Evolutionary conservation across 495 filamentous ascomycete species (phyloP).

Genomic region (Cenococcum geophilum): DNA sequence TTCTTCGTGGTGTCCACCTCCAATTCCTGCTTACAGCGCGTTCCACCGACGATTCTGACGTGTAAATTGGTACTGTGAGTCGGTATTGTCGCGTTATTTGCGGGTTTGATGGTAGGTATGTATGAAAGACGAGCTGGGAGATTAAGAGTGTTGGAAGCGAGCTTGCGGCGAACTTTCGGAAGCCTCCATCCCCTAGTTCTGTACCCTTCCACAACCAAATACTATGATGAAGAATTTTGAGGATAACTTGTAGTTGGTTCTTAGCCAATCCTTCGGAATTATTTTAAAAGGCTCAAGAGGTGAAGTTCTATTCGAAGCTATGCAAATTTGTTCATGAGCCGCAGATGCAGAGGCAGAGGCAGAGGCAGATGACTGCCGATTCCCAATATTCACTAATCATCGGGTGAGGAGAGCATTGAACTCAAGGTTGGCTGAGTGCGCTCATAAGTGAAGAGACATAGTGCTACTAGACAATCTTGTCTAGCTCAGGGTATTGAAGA

Average conservation of each 20-base stretch:
- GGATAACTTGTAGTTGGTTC: not conserved
- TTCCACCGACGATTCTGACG: conserved; percentile 3
- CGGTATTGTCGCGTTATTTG: not conserved
- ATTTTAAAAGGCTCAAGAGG: not conserved
- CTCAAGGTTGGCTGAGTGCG: too few species aligned
- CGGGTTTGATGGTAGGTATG: not conserved
- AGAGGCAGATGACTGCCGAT: not conserved
- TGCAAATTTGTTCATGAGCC: not conserved
- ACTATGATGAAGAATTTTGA: not conserved
- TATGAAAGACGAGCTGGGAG: not conserved
- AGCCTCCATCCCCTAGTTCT: not conserved
- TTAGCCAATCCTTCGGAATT: not conserved
- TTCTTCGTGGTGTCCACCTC: not conserved
- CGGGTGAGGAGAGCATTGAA: too few species aligned
- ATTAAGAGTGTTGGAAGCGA: not conserved
- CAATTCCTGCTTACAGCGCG: not conserved
- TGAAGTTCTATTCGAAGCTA: not conserved
- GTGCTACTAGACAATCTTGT: too few species aligned
- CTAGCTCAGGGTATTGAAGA: too few species aligned
- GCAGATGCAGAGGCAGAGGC: not conserved
- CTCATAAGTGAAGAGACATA: too few species aligned
- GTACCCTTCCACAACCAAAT: not conserved
- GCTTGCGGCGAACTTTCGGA: not conserved
- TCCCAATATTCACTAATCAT: too few species aligned
- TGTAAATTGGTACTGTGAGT: not conserved